These are phyloP conservation scores for Ogataea zsoltii DNA, from an alignment of 805 yeast species.

Conservation along the genomic window DNA sequence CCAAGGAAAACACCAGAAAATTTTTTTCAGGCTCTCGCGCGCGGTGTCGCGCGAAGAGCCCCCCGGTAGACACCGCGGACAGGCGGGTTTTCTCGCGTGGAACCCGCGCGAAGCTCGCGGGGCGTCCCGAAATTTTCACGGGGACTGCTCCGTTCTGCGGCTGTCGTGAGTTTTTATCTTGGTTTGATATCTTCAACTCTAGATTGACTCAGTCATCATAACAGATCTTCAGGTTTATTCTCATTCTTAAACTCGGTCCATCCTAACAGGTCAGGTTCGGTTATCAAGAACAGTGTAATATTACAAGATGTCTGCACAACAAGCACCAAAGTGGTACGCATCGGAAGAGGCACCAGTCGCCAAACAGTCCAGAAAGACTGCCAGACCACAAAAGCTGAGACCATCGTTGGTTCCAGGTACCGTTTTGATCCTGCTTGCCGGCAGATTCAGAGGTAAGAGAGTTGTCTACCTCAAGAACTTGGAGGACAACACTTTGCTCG, in stretches of 20 bases:
- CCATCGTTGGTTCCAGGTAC: conserved; percentile 51
- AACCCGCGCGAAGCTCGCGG: not conserved
- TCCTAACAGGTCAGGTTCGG: not conserved
- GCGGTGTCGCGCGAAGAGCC: too few relatives aligned
- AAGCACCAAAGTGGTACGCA: conserved; percentile 91
- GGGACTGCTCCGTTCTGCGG: not conserved
- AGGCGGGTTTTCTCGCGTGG: not conserved
- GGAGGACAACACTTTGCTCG: conserved; percentile 97
- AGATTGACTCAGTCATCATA: conserved; percentile 4
- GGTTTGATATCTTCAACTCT: not conserved
- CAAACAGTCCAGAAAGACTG: conserved; percentile 87
- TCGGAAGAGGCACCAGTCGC: conserved; percentile 88
- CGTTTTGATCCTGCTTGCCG: conserved; percentile 87
- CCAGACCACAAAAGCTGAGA: conserved; percentile 93
- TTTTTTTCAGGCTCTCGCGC: conserved; percentile 3
- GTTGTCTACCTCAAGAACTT: conserved; percentile 95
- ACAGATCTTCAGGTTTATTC: conserved; percentile 1
- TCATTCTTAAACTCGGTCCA: not conserved
- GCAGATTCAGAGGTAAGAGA: conserved; percentile 99
- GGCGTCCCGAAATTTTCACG: not conserved
- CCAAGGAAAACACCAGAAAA: conserved; percentile 11
- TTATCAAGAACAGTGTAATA: conserved; percentile 6
- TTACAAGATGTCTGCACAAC: conserved; percentile 32
- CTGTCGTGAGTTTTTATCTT: not conserved
- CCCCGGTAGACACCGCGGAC: not conserved